These are phyloP conservation scores for Auriculariales sp. DNA, from an alignment of 768 basidiomycete genomes.

Conservation along the genomic window DNA sequence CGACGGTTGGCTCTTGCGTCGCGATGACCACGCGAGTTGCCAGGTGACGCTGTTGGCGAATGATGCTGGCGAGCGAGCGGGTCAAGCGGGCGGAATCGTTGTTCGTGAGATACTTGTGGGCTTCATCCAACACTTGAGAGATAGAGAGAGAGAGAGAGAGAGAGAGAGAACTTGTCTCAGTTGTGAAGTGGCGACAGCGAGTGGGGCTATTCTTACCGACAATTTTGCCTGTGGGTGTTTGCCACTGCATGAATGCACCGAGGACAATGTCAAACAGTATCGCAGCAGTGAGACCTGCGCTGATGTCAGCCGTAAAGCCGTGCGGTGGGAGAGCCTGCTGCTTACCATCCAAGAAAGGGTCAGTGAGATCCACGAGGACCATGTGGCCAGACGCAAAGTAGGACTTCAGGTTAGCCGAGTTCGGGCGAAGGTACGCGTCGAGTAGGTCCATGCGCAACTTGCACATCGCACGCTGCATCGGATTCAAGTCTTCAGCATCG, in stretches of 20 bases:
- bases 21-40: constrained; percentile 61
- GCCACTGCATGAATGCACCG: neutral
- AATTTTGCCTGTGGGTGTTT: neutral
- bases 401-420: constrained; percentile 9
- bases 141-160: neutral
- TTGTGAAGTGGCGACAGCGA: neutral
- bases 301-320: neutral
- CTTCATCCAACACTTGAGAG: constrained; percentile 48
- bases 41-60: constrained; percentile 56
- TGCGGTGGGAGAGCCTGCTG: neutral
- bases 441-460: constrained; percentile 52
- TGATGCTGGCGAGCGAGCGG: constrained; percentile 38
- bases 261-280: neutral
- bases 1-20: constrained; percentile 67
- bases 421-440: constrained; percentile 31
- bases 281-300: neutral
- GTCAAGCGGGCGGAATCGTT: constrained; percentile 39
- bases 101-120: constrained; percentile 58
- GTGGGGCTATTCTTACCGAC: neutral
- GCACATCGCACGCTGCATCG: constrained; percentile 36
- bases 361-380: neutral
- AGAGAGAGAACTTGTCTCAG: too few species aligned
- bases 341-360: neutral
- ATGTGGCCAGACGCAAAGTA: neutral
- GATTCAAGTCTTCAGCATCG: constrained; percentile 36